These are phyloP conservation scores for Exophiala mesophila DNA, from an alignment of 2,329 filamentous ascomycete species.

Conservation along the genomic window DNA sequence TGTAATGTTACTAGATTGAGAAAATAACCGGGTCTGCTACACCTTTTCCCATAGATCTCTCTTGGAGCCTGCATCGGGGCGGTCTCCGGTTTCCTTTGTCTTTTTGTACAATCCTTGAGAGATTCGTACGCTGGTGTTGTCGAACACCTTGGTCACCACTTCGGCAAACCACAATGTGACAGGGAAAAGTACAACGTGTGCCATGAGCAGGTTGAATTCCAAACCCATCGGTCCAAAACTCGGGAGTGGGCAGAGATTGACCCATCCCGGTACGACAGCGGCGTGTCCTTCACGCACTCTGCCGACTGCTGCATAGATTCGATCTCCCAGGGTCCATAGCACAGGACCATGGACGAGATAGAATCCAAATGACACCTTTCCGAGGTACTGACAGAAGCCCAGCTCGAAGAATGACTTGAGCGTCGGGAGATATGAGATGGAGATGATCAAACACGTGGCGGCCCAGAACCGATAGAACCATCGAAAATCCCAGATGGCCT, in stretches of 20 bases:
- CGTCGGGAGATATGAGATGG: conserved; percentile 52
- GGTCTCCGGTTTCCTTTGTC: background rate
- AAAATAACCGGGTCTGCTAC: too few relatives aligned
- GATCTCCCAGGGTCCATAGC: conserved; percentile 53
- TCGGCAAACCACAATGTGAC: conserved; percentile 57
- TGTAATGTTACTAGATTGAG: too few relatives aligned
- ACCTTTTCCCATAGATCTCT: background rate
- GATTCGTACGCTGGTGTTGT: conserved; percentile 47
- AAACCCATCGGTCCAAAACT: conserved; percentile 55
- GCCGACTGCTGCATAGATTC: conserved; percentile 59
- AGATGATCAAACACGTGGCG: conserved; percentile 51
- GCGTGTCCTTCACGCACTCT: conserved; percentile 48
- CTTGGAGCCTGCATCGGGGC: background rate
- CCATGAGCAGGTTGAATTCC: conserved; percentile 55
- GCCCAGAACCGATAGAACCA: conserved; percentile 65
- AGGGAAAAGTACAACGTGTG: conserved; percentile 57
- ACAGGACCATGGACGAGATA: conserved; percentile 45
- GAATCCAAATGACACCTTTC: conserved; percentile 44
- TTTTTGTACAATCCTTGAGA: background rate
- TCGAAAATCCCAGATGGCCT: conserved; percentile 61
- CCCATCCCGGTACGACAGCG: conserved; percentile 51
- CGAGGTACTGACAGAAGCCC: conserved; percentile 41
- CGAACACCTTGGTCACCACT: conserved; percentile 51
- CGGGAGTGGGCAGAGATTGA: conserved; percentile 52
- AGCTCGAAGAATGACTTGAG: conserved; percentile 46